Evolutionary conservation across 23 red algal genomes (phyloP).

Genomic region (Gracilaria gracilis): DNA sequence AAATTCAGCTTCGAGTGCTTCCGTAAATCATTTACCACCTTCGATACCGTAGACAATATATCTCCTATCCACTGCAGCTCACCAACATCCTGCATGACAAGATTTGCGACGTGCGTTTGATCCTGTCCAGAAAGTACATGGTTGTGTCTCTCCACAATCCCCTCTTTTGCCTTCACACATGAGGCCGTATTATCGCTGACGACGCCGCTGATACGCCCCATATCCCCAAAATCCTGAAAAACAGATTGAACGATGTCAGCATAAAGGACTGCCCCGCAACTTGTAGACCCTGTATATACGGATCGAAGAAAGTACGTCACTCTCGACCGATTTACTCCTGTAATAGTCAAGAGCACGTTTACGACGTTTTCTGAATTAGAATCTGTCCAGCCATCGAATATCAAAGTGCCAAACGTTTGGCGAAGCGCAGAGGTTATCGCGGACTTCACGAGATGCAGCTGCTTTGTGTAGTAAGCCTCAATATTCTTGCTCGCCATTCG

Average conservation of each 20-base stretch:
- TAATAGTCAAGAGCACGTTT: background rate
- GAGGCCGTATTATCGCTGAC: background rate
- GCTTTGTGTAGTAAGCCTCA: background rate
- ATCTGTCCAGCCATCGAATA: background rate
- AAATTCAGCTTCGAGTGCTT: background rate
- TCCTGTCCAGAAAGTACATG: background rate
- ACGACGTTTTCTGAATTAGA: background rate
- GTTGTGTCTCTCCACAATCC: background rate
- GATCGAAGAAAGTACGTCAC: background rate
- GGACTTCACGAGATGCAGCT: background rate
- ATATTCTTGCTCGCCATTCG: background rate
- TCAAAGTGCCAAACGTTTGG: background rate
- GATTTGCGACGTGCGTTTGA: background rate
- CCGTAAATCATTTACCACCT: background rate
- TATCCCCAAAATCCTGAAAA: background rate
- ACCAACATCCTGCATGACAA: constrained; percentile 1
- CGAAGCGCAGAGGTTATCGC: background rate
- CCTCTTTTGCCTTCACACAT: background rate
- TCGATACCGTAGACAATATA: background rate
- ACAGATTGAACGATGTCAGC: background rate
- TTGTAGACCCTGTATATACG: background rate
- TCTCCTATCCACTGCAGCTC: background rate
- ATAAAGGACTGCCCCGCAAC: background rate
- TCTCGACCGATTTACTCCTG: background rate
- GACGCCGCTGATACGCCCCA: background rate